Conservation (phyloP, 2,329 filamentous ascomycete genomes). For the Xylariomycetidae sp. region DNA sequence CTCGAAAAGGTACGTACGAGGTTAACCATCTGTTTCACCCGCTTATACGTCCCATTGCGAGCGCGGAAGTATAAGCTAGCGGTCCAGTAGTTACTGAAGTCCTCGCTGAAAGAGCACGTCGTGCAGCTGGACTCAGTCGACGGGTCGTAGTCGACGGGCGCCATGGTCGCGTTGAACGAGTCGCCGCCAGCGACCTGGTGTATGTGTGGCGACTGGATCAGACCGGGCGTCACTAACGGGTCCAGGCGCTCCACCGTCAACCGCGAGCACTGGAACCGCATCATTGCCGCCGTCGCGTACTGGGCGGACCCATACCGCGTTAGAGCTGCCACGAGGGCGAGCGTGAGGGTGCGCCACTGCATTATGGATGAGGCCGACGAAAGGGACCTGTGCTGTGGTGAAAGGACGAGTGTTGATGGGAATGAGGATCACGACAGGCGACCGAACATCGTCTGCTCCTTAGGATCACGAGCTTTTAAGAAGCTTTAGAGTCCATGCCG, state of each 20-base stretch:
- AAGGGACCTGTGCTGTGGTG: too few relatives aligned
- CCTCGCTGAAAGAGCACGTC: constrained; percentile 25
- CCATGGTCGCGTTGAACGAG: constrained; percentile 25
- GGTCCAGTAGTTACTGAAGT: constrained; percentile 28
- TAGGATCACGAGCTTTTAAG: too few relatives aligned
- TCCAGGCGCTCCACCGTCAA: constrained; percentile 25
- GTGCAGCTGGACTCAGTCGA: constrained; percentile 18
- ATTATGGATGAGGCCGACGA: too few relatives aligned
- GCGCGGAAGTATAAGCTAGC: constrained; percentile 26
- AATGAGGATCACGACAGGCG: too few relatives aligned
- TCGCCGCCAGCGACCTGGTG: constrained; percentile 28
- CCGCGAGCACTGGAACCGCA: constrained; percentile 25
- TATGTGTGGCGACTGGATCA: constrained; percentile 23
- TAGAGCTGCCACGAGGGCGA: background rate
- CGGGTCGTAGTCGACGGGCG: constrained; percentile 1
- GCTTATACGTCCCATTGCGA: constrained; percentile 25
- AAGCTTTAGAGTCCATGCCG: too few relatives aligned
- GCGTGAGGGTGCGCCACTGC: background rate
- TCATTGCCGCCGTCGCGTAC: background rate
- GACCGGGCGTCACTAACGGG: constrained; percentile 24
- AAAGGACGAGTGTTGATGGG: too few relatives aligned
- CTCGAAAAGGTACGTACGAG: constrained; percentile 4
- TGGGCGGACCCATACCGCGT: too few relatives aligned
- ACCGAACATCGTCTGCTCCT: too few relatives aligned
- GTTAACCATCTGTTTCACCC: constrained; percentile 16